Evolutionary conservation across 1,284 basidiomycete species (phyloP).

Genomic region (Coniferiporia weirii): DNA sequence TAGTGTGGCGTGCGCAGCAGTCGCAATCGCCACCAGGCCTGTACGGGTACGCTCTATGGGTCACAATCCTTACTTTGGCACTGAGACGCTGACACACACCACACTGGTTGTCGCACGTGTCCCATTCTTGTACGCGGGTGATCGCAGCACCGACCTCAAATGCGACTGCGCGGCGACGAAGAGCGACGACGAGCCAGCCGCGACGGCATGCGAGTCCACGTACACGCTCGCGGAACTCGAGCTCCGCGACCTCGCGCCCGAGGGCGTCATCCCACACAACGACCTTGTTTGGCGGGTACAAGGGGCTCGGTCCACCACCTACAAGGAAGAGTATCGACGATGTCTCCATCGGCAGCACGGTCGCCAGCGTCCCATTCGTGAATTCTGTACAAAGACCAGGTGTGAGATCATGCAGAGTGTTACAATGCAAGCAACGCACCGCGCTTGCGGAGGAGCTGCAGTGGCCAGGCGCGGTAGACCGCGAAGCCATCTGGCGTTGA

Average conservation of each 20-base stretch:
- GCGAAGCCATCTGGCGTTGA: constrained; percentile 84
- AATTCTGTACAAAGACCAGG: constrained; percentile 46
- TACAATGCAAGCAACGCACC: constrained; percentile 41
- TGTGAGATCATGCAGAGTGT: constrained; percentile 11
- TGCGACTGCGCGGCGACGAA: constrained; percentile 73
- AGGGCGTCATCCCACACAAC: constrained; percentile 83
- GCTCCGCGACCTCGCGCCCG: constrained; percentile 75
- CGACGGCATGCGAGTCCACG: constrained; percentile 75
- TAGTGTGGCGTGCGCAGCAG: constrained; percentile 70
- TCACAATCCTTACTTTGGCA: constrained; percentile 16
- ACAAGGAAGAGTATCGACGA: constrained; percentile 86
- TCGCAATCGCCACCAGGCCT: constrained; percentile 84
- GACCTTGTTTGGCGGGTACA: constrained; percentile 93
- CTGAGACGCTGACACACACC: constrained; percentile 44
- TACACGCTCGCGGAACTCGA: constrained; percentile 89
- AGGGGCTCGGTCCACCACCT: constrained; percentile 85
- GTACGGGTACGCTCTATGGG: constrained; percentile 13
- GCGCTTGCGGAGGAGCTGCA: constrained; percentile 73
- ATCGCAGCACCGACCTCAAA: constrained; percentile 67
- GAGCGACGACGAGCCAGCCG: constrained; percentile 79
- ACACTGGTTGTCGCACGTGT: constrained; percentile 83
- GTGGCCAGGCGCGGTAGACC: constrained; percentile 77
- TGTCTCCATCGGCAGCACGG: constrained; percentile 75
- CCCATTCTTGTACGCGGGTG: constrained; percentile 73
- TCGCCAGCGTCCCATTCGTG: constrained; percentile 73